Percentiles rank a stretch among this genome's conserved stretches.
phyloP scores from a whole-genome alignment of 1,284 basidiomycete genomes.

The Ustilago vetiveriae region DNA sequence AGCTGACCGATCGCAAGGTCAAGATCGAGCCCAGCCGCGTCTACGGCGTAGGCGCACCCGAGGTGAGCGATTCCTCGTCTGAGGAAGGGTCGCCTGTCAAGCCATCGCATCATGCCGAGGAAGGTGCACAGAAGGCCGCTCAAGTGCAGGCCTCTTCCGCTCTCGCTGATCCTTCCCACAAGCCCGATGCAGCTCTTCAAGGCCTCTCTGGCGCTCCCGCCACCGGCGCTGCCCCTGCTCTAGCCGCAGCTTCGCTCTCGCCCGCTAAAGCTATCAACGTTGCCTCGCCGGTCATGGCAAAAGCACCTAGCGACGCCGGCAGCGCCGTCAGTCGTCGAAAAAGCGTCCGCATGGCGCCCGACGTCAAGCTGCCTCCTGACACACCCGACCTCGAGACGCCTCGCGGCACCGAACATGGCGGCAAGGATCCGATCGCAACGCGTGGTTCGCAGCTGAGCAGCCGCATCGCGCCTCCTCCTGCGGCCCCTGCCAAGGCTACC shows the following conservation, averaged over 20 bases:
- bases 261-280: slow-evolving; percentile 15
- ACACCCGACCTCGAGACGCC: slow-evolving; percentile 41
- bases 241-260: neutral
- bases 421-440: slow-evolving; percentile 37
- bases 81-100: slow-evolving; percentile 37
- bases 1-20: slow-evolving; percentile 44
- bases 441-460: slow-evolving; percentile 34
- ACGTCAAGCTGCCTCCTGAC: slow-evolving; percentile 59
- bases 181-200: slow-evolving; percentile 35
- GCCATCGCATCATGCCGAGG: slow-evolving; percentile 14
- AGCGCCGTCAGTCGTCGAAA: slow-evolving; percentile 51
- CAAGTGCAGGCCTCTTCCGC: slow-evolving; percentile 37
- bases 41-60: slow-evolving; percentile 39
- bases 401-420: slow-evolving; percentile 40
- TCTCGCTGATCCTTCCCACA: slow-evolving; percentile 37
- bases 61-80: slow-evolving; percentile 41
- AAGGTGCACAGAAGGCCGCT: slow-evolving; percentile 35
- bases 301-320: slow-evolving; percentile 38
- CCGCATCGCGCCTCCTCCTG: slow-evolving; percentile 54
- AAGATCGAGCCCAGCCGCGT: slow-evolving; percentile 45
- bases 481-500: slow-evolving; percentile 29
- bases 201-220: slow-evolving; percentile 21
- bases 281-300: slow-evolving; percentile 9
- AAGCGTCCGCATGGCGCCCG: slow-evolving; percentile 64
- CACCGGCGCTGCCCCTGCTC: neutral